phyloP scores from a whole-genome alignment of 768 basidiomycete genomes.

The Cyclocybe cylindracea region DNA sequence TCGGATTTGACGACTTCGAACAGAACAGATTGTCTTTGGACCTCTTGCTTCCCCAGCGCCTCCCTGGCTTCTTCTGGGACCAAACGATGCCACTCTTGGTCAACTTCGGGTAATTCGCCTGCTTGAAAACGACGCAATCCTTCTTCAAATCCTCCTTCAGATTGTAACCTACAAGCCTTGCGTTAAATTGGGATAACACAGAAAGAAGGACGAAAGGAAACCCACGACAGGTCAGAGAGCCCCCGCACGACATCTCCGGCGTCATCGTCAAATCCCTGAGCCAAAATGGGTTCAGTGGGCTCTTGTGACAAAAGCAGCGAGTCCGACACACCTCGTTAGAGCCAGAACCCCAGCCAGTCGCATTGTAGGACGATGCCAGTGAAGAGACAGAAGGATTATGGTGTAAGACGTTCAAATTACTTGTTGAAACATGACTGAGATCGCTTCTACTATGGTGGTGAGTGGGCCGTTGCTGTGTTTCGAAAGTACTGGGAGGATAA shows the following conservation, averaged over 20 bases:
- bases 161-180: slow-evolving; percentile 47
- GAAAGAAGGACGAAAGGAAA: slow-evolving; percentile 28
- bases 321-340: slow-evolving; percentile 32
- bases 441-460: slow-evolving; percentile 45
- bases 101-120: slow-evolving; percentile 61
- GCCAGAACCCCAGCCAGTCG: slow-evolving; percentile 30
- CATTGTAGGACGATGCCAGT: slow-evolving; percentile 38
- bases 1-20: slow-evolving; percentile 93
- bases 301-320: not conserved
- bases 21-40: slow-evolving; percentile 82
- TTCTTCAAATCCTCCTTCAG: slow-evolving; percentile 69
- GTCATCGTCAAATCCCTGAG: slow-evolving; percentile 17
- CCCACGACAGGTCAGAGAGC: slow-evolving; percentile 21
- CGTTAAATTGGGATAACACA: slow-evolving; percentile 16
- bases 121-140: slow-evolving; percentile 67
- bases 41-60: slow-evolving; percentile 73
- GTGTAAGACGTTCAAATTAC: slow-evolving; percentile 15
- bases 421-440: slow-evolving; percentile 16
- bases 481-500: slow-evolving; percentile 22
- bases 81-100: slow-evolving; percentile 83
- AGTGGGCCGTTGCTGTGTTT: slow-evolving; percentile 19
- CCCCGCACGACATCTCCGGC: slow-evolving; percentile 10
- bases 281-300: not conserved
- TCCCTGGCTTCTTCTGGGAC: slow-evolving; percentile 73
- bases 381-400: slow-evolving; percentile 37